Percentiles rank a stretch among this genome's conserved stretches.
Conservation (phyloP, 306 rosid genomes). For the Medicago arabica region DNA sequence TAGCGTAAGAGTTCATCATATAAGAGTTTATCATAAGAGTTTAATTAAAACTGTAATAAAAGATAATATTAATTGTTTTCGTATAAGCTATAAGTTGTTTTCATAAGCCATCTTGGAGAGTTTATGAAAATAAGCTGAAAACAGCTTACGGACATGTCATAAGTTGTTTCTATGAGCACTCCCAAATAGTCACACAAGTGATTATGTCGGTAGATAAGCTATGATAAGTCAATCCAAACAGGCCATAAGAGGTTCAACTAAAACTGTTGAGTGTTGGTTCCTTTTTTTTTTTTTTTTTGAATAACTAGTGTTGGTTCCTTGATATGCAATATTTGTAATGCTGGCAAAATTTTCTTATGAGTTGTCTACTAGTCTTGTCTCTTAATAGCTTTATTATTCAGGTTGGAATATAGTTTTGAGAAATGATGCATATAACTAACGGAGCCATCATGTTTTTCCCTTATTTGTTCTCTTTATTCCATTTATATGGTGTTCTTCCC, state of each 20-base stretch:
- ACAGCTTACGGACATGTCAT: not conserved
- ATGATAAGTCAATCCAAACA: not conserved
- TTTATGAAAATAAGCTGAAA: not conserved
- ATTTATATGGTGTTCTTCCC: not conserved
- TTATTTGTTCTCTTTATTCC: conserved; percentile 19
- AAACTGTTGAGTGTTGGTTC: conserved; percentile 2
- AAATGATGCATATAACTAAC: conserved; percentile 21
- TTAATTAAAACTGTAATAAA: too few relatives aligned
- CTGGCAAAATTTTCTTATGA: conserved; percentile 1
- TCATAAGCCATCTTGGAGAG: not conserved
- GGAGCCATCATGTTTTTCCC: conserved; percentile 11
- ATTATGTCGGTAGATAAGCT: not conserved
- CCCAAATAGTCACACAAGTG: not conserved
- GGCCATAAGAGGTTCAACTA: not conserved
- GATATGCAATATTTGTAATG: conserved; percentile 12
- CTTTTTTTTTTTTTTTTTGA: too few relatives aligned
- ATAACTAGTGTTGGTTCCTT: conserved; percentile 23
- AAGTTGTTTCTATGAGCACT: not conserved
- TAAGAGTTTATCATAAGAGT: too few relatives aligned
- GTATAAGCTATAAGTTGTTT: too few relatives aligned
- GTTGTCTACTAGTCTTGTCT: conserved; percentile 23
- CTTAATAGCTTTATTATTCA: conserved; percentile 11
- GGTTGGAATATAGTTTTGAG: conserved; percentile 6
- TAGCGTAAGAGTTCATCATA: not conserved
- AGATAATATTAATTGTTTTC: too few relatives aligned